phyloP scores from a whole-genome alignment of 2,329 filamentous ascomycete genomes.

The Cladophialophora yegresii region DNA sequence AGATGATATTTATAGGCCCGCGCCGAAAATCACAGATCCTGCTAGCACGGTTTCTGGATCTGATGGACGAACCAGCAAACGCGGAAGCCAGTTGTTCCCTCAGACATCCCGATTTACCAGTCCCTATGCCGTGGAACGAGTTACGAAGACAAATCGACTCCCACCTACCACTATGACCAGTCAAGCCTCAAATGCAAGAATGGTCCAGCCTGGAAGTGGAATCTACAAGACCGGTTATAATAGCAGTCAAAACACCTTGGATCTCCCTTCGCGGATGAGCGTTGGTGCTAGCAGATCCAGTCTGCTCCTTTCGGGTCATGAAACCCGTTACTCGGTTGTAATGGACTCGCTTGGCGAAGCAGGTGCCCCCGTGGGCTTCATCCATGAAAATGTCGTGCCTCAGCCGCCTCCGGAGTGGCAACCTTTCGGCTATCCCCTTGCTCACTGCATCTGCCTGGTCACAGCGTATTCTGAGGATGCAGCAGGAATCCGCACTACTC shows the following conservation, averaged over 20 bases:
- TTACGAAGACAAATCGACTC: slow-evolving; percentile 54
- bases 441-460: slow-evolving; percentile 89
- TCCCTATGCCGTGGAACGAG: slow-evolving; percentile 75
- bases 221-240: slow-evolving; percentile 67
- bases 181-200: slow-evolving; percentile 72
- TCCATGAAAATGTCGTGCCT: slow-evolving; percentile 92
- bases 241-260: slow-evolving; percentile 59
- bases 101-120: slow-evolving; percentile 94
- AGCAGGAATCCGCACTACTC: slow-evolving; percentile 85
- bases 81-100: slow-evolving; percentile 80
- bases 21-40: slow-evolving; percentile 75
- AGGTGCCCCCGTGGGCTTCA: slow-evolving; percentile 86
- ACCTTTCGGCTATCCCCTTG: slow-evolving; percentile 91
- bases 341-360: slow-evolving; percentile 64
- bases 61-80: slow-evolving; percentile 73
- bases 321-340: slow-evolving; percentile 56
- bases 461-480: slow-evolving; percentile 97
- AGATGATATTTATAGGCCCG: slow-evolving; percentile 93
- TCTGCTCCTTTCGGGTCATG: slow-evolving; percentile 60
- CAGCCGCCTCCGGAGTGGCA: slow-evolving; percentile 97
- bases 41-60: slow-evolving; percentile 64
- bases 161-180: slow-evolving; percentile 91
- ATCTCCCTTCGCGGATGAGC: slow-evolving; percentile 48
- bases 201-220: slow-evolving; percentile 62
- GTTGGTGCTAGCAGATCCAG: slow-evolving; percentile 54